Base-by-base conservation (phyloP, 441 rosid species). In the Adansonia madagascariensis region DNA sequence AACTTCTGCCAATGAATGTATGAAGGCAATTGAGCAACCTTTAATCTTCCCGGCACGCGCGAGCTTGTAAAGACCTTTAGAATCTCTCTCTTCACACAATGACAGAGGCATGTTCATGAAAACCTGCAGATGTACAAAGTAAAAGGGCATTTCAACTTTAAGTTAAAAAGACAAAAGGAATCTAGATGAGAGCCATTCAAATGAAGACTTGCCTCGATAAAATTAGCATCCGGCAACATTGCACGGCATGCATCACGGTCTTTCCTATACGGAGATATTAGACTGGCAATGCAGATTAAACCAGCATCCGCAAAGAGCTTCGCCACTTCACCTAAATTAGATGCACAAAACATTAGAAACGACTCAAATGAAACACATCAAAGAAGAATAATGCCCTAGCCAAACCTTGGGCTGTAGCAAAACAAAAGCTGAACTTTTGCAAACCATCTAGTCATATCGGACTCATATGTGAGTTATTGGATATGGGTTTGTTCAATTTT, bases 241-340 rank as follows among this genome's bases (percentile, higher is more conserved):
- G 91, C 91, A 61, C 92, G 93, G 71, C 97, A 94, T 17, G 94
- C 93, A 73, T 88, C 95, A 60, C 94, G 88, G 79, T 93, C 98
- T 84, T 89, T 94, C 66, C 91, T 91, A 73, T 91, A 93, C 0
- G 97, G 98, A 14, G 98, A 94, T 85, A 94, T 94, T 87, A 94
- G 86, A 84, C 98, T 91, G 31, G 97, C 98, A 47, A 94, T 88
- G 84, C 97, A 94, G 79, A 94, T 90, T 80, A 90, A 84, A 81
- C 98, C 98, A 71, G 95, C 90, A 88, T 94, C 98, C 9, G 97
- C 88, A 77, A 94, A 94, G 75, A 93, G 95, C 77, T 93, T 93
- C 11, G 90, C 97, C 59, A 91, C 98, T 83, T 94, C 98, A 52
- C 98, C 97, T 92, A 59, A 46, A 73, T 60, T 6, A 64, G 52